Evolutionary conservation across 306 rosid genomes (phyloP).

Genomic region (Potentilla sterilis): DNA sequence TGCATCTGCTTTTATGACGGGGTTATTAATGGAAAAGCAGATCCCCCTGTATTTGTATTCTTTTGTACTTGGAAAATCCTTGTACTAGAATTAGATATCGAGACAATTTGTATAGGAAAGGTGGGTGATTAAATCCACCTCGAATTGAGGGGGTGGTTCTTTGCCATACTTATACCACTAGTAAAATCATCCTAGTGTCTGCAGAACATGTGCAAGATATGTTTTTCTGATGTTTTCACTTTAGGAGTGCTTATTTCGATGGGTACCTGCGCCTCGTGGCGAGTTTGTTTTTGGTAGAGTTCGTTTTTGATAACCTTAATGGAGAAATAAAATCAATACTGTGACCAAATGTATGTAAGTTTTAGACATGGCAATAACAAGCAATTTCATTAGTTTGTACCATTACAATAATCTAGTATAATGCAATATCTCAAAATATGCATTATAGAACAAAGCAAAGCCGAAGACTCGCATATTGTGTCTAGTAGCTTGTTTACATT

Average conservation of each 20-base stretch:
- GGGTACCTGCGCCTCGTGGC: no score
- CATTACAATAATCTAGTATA: no score
- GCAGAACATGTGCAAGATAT: not conserved
- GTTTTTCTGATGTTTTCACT: not conserved
- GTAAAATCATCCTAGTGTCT: constrained; percentile 1
- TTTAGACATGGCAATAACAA: no score
- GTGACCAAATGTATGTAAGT: no score
- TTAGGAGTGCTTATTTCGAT: no score
- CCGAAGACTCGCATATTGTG: not conserved
- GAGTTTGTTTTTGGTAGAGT: no score
- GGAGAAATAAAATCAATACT: no score
- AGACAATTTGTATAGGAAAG: constrained; percentile 10
- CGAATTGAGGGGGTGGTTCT: not conserved
- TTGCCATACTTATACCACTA: not conserved
- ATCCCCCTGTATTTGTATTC: constrained; percentile 6
- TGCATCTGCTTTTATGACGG: not conserved
- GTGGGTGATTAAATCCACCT: not conserved
- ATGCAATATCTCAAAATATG: no score
- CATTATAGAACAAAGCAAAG: no score
- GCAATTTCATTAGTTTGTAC: no score
- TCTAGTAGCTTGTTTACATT: not conserved
- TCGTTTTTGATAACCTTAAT: no score
- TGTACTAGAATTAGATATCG: not conserved
- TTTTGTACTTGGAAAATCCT: not conserved
- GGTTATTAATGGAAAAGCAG: not conserved